Evolutionary conservation across 306 rosid genomes (phyloP), one percentile per base, ranked within the genome.

Genomic region (Rosa rugosa): DNA sequence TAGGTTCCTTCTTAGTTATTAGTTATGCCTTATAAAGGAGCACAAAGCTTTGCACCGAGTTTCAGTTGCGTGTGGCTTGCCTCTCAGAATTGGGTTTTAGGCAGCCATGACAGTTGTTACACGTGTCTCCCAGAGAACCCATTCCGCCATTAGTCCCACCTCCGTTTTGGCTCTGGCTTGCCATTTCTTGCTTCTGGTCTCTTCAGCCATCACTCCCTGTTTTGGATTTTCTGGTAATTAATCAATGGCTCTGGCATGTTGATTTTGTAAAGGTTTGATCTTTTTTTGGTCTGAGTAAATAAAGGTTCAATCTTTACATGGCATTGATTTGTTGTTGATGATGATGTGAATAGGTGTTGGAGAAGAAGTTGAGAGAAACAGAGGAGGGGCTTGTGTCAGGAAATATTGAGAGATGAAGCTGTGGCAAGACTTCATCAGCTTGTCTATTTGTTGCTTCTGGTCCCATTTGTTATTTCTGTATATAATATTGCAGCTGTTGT

Each of bases 341-440:
- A 73, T 47, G 57, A 27, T 74, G 23, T 84, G 75, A 78, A 77
- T 79, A 88, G 93, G 91, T 71, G 85, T 73, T 76, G 90, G 76
- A 73, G 84, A 77, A 38, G 93, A 87, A 80, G 92, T 86, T 84
- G 81, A 76, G 27, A 25, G 27, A 25, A 25, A 25, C 27, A 25
- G 27, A 25, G 27, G 27, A 25, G 27, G 27, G 27, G 27, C 1
- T 85, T 90, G 92, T 90, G 84, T 80, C 87, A 85, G 23, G 81
- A 90, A 85, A 90, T 91, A 82, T 88, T 92, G 11, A 90, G 93
- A 86, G 97, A 91, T 60, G 99, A 95, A 46, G 97, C 98, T 17
- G 94, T 95, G 79, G 85, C 80, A 36, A 88, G 97, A 76, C 95
- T 95, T 69, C 62, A 83, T 47, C 89, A 87, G 82, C 94, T 95